Conservation (phyloP, 768 basidiomycete species). For the Lentinula guzmanii region DNA sequence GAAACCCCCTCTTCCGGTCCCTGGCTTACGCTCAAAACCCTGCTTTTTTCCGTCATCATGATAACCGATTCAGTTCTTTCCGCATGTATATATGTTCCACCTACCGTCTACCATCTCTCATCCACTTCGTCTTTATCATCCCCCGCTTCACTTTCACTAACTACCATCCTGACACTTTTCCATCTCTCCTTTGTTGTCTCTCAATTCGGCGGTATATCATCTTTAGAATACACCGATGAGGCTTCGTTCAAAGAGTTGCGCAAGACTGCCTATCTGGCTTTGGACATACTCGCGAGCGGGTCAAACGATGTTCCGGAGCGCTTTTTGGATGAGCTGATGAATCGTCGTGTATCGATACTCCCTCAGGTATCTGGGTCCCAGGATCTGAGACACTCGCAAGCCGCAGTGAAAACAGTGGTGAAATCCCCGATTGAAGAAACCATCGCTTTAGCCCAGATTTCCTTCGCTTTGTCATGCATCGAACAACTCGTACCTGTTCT, state of each 20-base stretch:
- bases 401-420: not conserved
- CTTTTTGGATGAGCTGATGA: slow-evolving; percentile 19
- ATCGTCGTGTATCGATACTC: no score
- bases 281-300: slow-evolving; percentile 57
- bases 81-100: slow-evolving; percentile 45
- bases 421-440: not conserved
- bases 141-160: slow-evolving; percentile 47
- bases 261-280: slow-evolving; percentile 66
- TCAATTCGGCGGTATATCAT: slow-evolving; percentile 71
- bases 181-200: slow-evolving; percentile 73
- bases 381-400: no score
- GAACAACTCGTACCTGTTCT: slow-evolving; percentile 74
- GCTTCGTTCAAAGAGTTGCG: slow-evolving; percentile 68
- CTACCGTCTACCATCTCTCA: slow-evolving; percentile 20
- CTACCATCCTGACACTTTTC: slow-evolving; percentile 51
- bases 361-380: not conserved
- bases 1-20: slow-evolving; percentile 14
- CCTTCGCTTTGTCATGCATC: slow-evolving; percentile 66
- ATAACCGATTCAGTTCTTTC: slow-evolving; percentile 57
- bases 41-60: slow-evolving; percentile 72
- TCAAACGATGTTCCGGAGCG: slow-evolving; percentile 19
- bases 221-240: slow-evolving; percentile 23
- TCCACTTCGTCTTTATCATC: not conserved
- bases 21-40: slow-evolving; percentile 68
- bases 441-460: slow-evolving; percentile 34